phyloP scores from a whole-genome alignment of 805 yeast genomes.

The Yarrowia phangngaensis region DNA sequence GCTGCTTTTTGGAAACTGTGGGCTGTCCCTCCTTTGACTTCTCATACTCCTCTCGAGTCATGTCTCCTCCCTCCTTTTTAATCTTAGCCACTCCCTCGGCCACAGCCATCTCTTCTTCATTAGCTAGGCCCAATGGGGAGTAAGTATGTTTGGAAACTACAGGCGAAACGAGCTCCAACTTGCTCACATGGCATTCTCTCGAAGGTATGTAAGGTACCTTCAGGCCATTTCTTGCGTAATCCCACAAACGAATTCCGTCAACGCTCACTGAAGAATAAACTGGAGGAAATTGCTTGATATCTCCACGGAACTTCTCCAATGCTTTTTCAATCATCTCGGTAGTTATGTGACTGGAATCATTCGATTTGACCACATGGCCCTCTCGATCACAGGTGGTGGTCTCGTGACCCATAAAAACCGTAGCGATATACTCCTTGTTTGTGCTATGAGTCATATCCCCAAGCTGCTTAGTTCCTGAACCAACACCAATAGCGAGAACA shows the following conservation, averaged over 20 bases:
- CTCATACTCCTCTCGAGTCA: constrained; percentile 25
- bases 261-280: constrained; percentile 89
- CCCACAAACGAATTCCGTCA: constrained; percentile 90
- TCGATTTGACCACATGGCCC: constrained; percentile 64
- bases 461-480: constrained; percentile 80
- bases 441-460: constrained; percentile 69
- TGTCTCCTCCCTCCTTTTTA: constrained; percentile 27
- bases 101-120: constrained; percentile 40
- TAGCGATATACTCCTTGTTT: constrained; percentile 73
- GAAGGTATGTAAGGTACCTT: constrained; percentile 79
- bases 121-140: constrained; percentile 39
- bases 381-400: constrained; percentile 94
- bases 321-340: constrained; percentile 49
- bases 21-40: constrained; percentile 8
- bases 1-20: constrained; percentile 1
- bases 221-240: constrained; percentile 89
- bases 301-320: constrained; percentile 69
- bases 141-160: constrained; percentile 56
- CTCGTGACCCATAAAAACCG: constrained; percentile 80
- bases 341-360: constrained; percentile 55
- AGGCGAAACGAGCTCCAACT: constrained; percentile 52
- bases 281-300: constrained; percentile 86
- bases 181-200: constrained; percentile 61
- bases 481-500: constrained; percentile 83
- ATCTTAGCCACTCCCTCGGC: constrained; percentile 45